Base-by-base conservation (phyloP, 345 rosid genomes). In the Citrus sinensis region DNA sequence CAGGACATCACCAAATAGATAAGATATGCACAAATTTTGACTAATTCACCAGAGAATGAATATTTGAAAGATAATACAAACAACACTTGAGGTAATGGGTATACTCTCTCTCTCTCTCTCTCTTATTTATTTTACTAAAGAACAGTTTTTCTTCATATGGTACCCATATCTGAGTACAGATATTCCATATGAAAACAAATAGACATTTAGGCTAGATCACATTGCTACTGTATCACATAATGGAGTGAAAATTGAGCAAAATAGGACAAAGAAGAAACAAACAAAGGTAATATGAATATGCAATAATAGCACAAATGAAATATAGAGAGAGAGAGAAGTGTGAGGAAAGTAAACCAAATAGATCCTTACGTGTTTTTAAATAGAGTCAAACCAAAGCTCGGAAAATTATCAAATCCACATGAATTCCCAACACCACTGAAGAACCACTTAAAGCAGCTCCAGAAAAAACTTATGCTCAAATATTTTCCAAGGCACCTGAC, bases 381-480 rank as follows among this genome's bases (percentile, higher is more conserved):
- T 30, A 95, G 86, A 14, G 84, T 80, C 89, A 95, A 85, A 54
- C 98, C 98, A 86, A 95, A 89, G 80, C 85, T 91, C 70, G 98
- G 98, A 70, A 95, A 91, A 83, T 93, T 90, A 84, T 95, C 98
- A 87, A 95, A 95, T 68, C 98, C 98, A 80, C 98, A 95, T 1
- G 95, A 82, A 87, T 95, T 95, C 49, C 97, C 98, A 65, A 92
- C 63, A 72, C 98, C 98, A 79, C 98, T 93, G 85, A 95, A 93
- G 86, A 93, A 95, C 98, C 98, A 95, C 85, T 95, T 95, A 89
- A 95, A 95, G 87, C 94, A 92, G 83, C 98, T 93, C 98, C 98
- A 95, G 74, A 76, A 51, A n/a, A 95, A 84, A 78, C 98, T 95
- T 77, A 93, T 82, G 86, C 95, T 88, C 85, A 95, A 83, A 87